phyloP scores from a whole-genome alignment of 257 asterid genomes.

The Forsythia viridissima region DNA sequence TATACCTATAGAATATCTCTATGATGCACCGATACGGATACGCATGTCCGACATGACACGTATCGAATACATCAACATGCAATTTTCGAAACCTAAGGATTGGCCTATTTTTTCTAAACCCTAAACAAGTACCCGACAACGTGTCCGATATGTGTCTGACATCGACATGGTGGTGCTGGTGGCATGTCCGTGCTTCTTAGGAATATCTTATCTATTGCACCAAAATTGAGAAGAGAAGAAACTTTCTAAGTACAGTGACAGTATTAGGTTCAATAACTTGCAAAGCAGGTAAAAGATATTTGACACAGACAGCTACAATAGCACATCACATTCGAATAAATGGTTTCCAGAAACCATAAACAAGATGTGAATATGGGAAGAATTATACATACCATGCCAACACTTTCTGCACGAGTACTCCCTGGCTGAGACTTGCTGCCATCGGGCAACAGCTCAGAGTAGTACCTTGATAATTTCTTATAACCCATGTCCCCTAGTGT shows the following conservation, averaged over 20 bases:
- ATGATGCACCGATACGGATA: no score
- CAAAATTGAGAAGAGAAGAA: neutral
- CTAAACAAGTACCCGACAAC: no score
- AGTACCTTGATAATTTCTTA: slow-evolving; percentile 80
- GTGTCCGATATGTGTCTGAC: no score
- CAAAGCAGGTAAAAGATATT: neutral
- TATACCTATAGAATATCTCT: neutral
- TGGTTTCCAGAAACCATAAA: neutral
- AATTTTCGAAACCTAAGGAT: no score
- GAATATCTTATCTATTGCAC: neutral
- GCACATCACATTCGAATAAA: neutral
- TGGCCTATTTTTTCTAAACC: no score
- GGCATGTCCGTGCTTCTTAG: no score
- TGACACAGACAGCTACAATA: neutral
- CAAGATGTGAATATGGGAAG: neutral
- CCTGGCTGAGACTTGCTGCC: slow-evolving; percentile 55
- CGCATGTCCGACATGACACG: no score
- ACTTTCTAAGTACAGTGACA: neutral
- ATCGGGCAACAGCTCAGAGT: slow-evolving; percentile 75
- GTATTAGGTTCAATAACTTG: neutral
- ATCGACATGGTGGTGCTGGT: no score
- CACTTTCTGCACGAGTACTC: slow-evolving; percentile 51
- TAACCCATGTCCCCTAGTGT: slow-evolving; percentile 89
- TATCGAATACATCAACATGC: no score
- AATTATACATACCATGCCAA: slow-evolving; percentile 76